Conservation (phyloP, 148 eudicot genomes). For the Cornus florida region DNA sequence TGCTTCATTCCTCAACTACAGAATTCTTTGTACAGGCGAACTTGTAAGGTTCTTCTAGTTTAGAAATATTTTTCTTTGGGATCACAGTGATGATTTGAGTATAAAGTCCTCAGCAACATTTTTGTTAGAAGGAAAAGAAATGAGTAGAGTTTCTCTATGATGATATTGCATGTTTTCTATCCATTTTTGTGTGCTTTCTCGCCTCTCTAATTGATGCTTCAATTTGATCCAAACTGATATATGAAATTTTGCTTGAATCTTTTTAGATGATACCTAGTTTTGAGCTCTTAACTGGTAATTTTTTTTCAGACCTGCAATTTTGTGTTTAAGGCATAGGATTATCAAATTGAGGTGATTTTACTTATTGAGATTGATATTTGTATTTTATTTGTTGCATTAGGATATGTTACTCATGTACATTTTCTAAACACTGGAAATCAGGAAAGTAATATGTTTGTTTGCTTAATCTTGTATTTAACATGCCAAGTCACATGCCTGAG, state of each 20-base stretch:
- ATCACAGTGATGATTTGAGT: not conserved
- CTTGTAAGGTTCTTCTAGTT: slow-evolving; percentile 54
- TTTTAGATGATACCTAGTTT: not conserved
- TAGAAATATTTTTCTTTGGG: not conserved
- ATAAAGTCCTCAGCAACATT: not conserved
- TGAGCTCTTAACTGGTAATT: not conserved
- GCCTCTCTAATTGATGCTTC: not conserved
- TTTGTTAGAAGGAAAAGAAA: not conserved
- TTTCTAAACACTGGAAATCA: not conserved
- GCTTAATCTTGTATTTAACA: not conserved
- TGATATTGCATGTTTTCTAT: not conserved
- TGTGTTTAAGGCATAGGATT: not conserved
- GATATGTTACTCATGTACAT: not conserved
- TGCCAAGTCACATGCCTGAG: not conserved
- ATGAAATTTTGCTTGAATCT: not conserved
- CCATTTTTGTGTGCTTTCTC: not conserved
- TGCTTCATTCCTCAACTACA: slow-evolving; percentile 66
- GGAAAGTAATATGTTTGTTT: not conserved
- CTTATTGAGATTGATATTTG: not conserved
- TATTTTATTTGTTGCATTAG: not conserved
- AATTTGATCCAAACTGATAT: not conserved
- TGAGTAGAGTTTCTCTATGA: not conserved
- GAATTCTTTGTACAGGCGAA: slow-evolving; percentile 61
- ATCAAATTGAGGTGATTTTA: not conserved
- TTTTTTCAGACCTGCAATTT: not conserved